Conservation (phyloP, 805 yeast genomes). For the Teunomyces panamensis region DNA sequence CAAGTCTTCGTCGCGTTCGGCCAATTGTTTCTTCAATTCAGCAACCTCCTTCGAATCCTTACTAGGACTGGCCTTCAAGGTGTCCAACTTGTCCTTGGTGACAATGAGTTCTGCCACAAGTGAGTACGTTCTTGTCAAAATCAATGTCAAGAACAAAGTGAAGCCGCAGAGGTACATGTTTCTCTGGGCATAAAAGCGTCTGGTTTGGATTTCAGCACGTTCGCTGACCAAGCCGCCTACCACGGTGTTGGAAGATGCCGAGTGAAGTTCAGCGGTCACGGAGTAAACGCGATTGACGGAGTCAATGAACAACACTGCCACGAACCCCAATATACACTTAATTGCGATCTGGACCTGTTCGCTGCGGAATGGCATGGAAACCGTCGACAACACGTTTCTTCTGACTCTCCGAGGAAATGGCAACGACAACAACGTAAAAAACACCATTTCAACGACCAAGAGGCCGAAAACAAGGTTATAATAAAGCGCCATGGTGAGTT, state of each 20-base stretch:
- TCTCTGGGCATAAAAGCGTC: slow-evolving; percentile 93
- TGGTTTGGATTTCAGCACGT: slow-evolving; percentile 81
- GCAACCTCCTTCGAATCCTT: slow-evolving; percentile 36
- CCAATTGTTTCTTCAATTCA: slow-evolving; percentile 43
- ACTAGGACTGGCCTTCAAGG: slow-evolving; percentile 20
- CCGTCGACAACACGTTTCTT: slow-evolving; percentile 58
- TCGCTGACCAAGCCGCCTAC: slow-evolving; percentile 42
- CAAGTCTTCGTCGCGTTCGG: slow-evolving; percentile 62
- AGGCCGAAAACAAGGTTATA: slow-evolving; percentile 64
- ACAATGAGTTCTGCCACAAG: slow-evolving; percentile 70
- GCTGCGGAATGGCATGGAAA: slow-evolving; percentile 67
- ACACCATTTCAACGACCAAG: slow-evolving; percentile 70
- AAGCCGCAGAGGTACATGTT: slow-evolving; percentile 95
- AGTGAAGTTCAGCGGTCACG: slow-evolving; percentile 60
- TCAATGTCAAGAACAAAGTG: slow-evolving; percentile 84
- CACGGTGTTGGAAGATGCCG: slow-evolving; percentile 22
- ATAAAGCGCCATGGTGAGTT: slow-evolving; percentile 38
- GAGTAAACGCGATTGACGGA: slow-evolving; percentile 79
- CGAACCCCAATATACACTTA: slow-evolving; percentile 80
- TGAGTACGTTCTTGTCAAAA: slow-evolving; percentile 78
- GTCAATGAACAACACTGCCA: slow-evolving; percentile 80
- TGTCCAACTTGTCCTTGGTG: slow-evolving; percentile 59
- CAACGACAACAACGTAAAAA: slow-evolving; percentile 75
- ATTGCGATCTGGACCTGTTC: slow-evolving; percentile 72
- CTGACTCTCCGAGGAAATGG: slow-evolving; percentile 81